Base-by-base conservation (phyloP, 805 yeast species). In the Candida odintsovae region DNA sequence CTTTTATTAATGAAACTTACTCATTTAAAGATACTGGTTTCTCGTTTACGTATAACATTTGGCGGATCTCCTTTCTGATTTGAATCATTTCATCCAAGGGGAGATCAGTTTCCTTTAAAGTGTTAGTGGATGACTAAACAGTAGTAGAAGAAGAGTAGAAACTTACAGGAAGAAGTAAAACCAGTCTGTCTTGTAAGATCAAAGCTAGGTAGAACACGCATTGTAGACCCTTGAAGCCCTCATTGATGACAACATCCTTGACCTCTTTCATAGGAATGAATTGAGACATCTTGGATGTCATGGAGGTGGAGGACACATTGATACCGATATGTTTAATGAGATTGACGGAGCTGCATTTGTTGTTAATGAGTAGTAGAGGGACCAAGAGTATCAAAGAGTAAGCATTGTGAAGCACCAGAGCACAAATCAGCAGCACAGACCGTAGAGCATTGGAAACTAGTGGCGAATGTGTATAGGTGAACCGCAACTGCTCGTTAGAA, bases 161-260 rank as follows among this genome's bases (percentile, higher is more conserved):
- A 31, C 35, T n/a, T 15, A 31, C 35, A 10, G 35, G 35, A 7
- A 31, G 19, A 31, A 31, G 19, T 7, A 31, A 16, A 4, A 31
- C 35, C 18, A 31, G 4, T 10, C 9, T 31, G 33, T 68, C 70
- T 44, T 72, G 72, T 16, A 81, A 74, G 31, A 85, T 66, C 5
- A 85, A 67, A 38, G 83, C 78, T 60, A 86, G 65, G 57, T 85
- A 82, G 59, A 73, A 82, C 3, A 82, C 68, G 10, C 85, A 88
- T 50, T 81, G 82, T 50, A 80, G 76, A 6, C 83, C 83, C 45
- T 71, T 71, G 59, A 87, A 86, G 0, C 86, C 90, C 62, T 87
- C 95, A 58, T 85, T 85, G 22, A 87, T 80, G 0, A 84, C 76
- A 11, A 86, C 62, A 60, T 86, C 92, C 4, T 76, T 72, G 43